Evolutionary conservation across 257 asterid species (phyloP).

Genomic region (Salvia rosmarinus): DNA sequence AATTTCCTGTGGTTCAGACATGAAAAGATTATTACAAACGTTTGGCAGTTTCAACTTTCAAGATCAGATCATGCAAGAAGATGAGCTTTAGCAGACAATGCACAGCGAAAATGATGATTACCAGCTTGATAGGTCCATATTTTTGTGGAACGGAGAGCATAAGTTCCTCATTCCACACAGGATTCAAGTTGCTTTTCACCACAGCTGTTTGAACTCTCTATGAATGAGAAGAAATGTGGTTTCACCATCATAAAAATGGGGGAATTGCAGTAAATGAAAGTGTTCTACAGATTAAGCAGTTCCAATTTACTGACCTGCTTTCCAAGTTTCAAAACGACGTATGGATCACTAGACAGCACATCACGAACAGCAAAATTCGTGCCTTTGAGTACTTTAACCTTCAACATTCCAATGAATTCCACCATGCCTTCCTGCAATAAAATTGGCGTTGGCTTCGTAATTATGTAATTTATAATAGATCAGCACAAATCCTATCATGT

Average conservation of each 20-base stretch:
- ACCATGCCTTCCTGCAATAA: conserved; percentile 84
- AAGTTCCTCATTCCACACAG: conserved; percentile 91
- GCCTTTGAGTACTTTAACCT: conserved; percentile 77
- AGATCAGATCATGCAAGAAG: background rate
- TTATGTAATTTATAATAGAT: conserved; percentile 20
- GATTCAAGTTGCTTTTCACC: conserved; percentile 82
- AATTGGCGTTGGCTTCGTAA: conserved; percentile 29
- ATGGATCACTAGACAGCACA: conserved; percentile 95
- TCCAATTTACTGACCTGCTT: conserved; percentile 60
- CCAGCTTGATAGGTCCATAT: conserved; percentile 79
- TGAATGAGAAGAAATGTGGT: conserved; percentile 27
- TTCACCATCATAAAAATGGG: background rate
- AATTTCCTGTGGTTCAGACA: conserved; percentile 58
- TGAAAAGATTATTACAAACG: background rate
- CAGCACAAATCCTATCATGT: conserved; percentile 7
- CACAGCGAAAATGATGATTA: conserved; percentile 35
- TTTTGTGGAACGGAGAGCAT: conserved; percentile 95
- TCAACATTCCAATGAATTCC: conserved; percentile 90
- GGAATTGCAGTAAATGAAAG: background rate
- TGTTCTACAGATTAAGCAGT: background rate
- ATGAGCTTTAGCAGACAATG: background rate
- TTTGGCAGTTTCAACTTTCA: background rate
- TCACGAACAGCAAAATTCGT: conserved; percentile 88
- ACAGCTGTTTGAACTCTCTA: conserved; percentile 85
- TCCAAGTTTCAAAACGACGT: conserved; percentile 82